Evolutionary conservation across 1,284 basidiomycete genomes (phyloP), one percentile per base, ranked within the genome.

Genomic region (Sporisorium scitamineum): DNA sequence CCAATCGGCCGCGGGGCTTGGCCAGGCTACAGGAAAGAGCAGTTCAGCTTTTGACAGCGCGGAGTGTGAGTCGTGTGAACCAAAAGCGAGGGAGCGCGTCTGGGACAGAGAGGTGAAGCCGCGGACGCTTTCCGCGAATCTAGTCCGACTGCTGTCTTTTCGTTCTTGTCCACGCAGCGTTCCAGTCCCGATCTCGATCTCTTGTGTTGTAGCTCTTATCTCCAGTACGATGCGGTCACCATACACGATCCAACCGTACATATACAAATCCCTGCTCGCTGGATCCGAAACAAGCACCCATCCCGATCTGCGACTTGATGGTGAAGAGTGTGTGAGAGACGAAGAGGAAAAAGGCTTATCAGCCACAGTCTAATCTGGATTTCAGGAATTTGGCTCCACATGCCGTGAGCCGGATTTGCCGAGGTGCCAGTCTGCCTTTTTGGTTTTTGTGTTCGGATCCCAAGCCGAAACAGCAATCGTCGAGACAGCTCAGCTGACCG

Each of bases 51-150:
- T n/a, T 39, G 34, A 53, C 34, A 39, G 51, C 51, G 32, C 22
- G n/a, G 13, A 14, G n/a, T n/a, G n/a, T n/a, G n/a, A n/a, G 5
- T 27, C 5, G n/a, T 26, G 52, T 24, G 6, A 42, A n/a, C 39
- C 3, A 42, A 39, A 16, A 18, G 37, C 37, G 22, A 22, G 39
- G 20, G 24, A 20, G 22, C 29, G 29, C 20, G n/a, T 14, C 26
- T n/a, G 29, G 27, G 22, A n/a, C n/a, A n/a, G 20, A 8, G 20
- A 24, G 29, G 1, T n/a, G 20, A 16, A 18, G 37, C 69, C 69
- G 62, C 62, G 69, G 62, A 64, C 42, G 9, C 0, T 20, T 7
- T 54, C 54, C 69, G 69, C 62, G 62, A 59, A 65, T 65, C 62
- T 65, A 41, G 69, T 54, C 62, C 69, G 62, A 5, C 22, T n/a